These are phyloP conservation scores for Lophium mytilinum DNA, from an alignment of 495 filamentous ascomycete genomes.

Conservation along the genomic window DNA sequence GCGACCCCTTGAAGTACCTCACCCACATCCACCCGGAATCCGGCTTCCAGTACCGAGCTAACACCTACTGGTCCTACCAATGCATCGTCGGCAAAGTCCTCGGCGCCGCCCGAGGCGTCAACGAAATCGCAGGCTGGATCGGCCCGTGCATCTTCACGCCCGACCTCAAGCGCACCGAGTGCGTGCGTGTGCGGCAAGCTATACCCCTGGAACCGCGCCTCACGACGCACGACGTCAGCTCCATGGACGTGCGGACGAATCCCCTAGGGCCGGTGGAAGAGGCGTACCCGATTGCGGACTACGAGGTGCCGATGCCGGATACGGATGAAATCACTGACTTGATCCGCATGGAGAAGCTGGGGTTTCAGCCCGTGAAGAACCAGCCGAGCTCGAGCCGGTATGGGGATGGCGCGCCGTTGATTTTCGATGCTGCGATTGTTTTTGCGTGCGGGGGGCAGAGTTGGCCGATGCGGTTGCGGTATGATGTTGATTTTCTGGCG, in stretches of 20 bases:
- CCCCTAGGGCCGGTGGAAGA: slow-evolving; percentile 53
- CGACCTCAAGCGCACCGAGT: slow-evolving; percentile 54
- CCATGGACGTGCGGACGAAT: slow-evolving; percentile 54
- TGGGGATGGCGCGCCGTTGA: slow-evolving; percentile 32
- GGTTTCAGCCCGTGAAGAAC: slow-evolving; percentile 34
- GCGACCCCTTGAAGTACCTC: slow-evolving; percentile 51
- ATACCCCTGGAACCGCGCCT: slow-evolving; percentile 39
- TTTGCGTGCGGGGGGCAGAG: slow-evolving; percentile 59
- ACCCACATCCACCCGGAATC: slow-evolving; percentile 53
- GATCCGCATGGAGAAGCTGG: slow-evolving; percentile 57
- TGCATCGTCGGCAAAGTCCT: slow-evolving; percentile 70
- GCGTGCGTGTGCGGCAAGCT: slow-evolving; percentile 51
- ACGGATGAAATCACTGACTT: slow-evolving; percentile 48
- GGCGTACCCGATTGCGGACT: slow-evolving; percentile 54
- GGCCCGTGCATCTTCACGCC: slow-evolving; percentile 55
- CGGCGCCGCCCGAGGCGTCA: slow-evolving; percentile 33
- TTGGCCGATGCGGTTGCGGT: slow-evolving; percentile 53
- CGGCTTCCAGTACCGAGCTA: slow-evolving; percentile 63
- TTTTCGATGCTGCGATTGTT: slow-evolving; percentile 55
- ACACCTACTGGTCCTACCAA: slow-evolving; percentile 61
- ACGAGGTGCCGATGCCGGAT: slow-evolving; percentile 46
- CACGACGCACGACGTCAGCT: slow-evolving; percentile 45
- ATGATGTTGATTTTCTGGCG: slow-evolving; percentile 57
- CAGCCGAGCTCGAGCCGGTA: slow-evolving; percentile 17
- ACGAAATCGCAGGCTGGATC: slow-evolving; percentile 47